A percentile compares a stretch with the other conserved stretches of the same genome.
phyloP scores from a whole-genome alignment of 2,329 filamentous ascomycete genomes.

The Nigrospora oryzae region DNA sequence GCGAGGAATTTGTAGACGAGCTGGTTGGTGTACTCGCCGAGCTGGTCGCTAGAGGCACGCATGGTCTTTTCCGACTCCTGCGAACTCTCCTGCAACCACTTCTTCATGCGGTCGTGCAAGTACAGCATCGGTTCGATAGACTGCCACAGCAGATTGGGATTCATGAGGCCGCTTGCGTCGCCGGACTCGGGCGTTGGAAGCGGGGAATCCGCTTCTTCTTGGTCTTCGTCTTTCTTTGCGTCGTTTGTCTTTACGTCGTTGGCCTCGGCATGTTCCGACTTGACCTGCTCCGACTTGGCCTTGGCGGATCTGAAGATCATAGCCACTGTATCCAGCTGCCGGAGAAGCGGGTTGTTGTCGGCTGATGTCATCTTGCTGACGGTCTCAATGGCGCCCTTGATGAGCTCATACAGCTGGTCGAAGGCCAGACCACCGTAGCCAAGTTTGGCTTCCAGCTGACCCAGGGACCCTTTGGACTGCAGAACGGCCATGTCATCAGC shows the following conservation, averaged over 20 bases:
- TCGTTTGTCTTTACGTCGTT: background rate
- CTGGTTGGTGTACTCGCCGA: slow-evolving; percentile 19
- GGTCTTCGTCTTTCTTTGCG: too few species aligned
- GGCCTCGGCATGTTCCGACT: background rate
- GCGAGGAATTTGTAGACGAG: slow-evolving; percentile 18
- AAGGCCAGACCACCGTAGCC: slow-evolving; percentile 18
- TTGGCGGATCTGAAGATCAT: slow-evolving; percentile 16
- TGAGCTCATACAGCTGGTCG: slow-evolving; percentile 18
- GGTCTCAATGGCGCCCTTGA: slow-evolving; percentile 14
- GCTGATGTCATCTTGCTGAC: slow-evolving; percentile 11
- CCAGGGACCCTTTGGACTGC: slow-evolving; percentile 18
- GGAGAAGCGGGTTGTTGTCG: slow-evolving; percentile 11
- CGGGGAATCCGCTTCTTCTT: too few species aligned
- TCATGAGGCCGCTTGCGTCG: slow-evolving; percentile 4
- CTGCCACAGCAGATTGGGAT: slow-evolving; percentile 17
- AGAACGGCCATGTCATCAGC: slow-evolving; percentile 21
- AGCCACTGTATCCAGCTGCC: slow-evolving; percentile 16
- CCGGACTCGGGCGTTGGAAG: background rate
- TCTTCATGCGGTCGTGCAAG: slow-evolving; percentile 17
- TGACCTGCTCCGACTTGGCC: background rate
- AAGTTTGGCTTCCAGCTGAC: slow-evolving; percentile 16
- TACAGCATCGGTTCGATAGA: slow-evolving; percentile 20
- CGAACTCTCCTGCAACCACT: slow-evolving; percentile 18
- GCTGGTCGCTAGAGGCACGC: slow-evolving; percentile 13
- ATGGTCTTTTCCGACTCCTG: slow-evolving; percentile 13